Conservation (phyloP, 2,329 filamentous ascomycete species). For the Aspergillus spinulosporus region DNA sequence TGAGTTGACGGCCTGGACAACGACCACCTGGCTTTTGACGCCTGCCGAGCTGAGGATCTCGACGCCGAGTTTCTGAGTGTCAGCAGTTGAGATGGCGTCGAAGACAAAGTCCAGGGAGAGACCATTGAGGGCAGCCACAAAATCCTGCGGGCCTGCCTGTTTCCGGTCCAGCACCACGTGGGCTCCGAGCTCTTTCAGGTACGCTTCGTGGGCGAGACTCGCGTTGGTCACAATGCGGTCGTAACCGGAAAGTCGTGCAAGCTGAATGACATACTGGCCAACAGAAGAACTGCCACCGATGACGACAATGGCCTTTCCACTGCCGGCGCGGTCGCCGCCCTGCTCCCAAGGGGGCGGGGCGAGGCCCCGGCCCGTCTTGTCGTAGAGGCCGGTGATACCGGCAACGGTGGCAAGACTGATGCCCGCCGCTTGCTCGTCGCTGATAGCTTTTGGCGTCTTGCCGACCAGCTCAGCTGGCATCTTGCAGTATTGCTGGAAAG, state of each 20-base stretch:
- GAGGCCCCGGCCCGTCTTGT: constrained; percentile 25
- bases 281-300: constrained; percentile 40
- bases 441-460: constrained; percentile 34
- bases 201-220: constrained; percentile 27
- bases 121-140: constrained; percentile 27
- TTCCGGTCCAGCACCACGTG: constrained; percentile 30
- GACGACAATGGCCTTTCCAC: constrained; percentile 26
- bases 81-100: constrained; percentile 32
- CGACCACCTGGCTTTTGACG: constrained; percentile 18
- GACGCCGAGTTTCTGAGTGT: constrained; percentile 34
- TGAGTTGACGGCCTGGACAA: constrained; percentile 6
- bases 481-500: constrained; percentile 43
- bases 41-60: constrained; percentile 26
- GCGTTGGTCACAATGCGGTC: constrained; percentile 36
- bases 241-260: constrained; percentile 37
- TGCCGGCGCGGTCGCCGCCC: constrained; percentile 24
- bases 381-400: constrained; percentile 22
- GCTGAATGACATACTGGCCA: constrained; percentile 38
- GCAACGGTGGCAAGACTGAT: constrained; percentile 26
- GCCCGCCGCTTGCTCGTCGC: constrained; percentile 33
- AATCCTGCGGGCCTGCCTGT: constrained; percentile 23
- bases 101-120: constrained; percentile 33
- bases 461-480: constrained; percentile 35
- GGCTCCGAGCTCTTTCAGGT: constrained; percentile 25
- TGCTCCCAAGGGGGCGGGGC: constrained; percentile 31